These are phyloP conservation scores for Lasiosphaeria ovina DNA, from an alignment of 495 filamentous ascomycete genomes.

Conservation along the genomic window DNA sequence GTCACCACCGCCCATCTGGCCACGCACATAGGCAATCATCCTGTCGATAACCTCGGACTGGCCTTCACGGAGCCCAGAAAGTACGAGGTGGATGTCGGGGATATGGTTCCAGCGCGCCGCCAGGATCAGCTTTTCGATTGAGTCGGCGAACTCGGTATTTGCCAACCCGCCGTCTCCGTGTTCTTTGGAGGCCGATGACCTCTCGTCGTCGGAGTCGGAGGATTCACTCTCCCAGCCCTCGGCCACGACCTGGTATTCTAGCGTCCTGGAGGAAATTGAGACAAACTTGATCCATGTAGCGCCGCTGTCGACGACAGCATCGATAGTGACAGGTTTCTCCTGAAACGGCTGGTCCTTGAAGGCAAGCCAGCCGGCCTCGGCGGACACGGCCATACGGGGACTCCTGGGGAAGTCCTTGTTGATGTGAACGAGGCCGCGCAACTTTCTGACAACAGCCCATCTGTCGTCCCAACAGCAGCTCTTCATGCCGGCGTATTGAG, in stretches of 20 bases:
- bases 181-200: background rate
- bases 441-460: conserved; percentile 33
- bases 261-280: conserved; percentile 24
- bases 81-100: conserved; percentile 27
- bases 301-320: conserved; percentile 34
- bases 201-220: conserved; percentile 1
- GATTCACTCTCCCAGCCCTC: conserved; percentile 32
- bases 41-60: conserved; percentile 26
- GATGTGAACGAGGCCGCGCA: conserved; percentile 27
- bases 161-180: conserved; percentile 16
- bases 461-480: conserved; percentile 32
- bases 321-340: conserved; percentile 25
- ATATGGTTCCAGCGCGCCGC: conserved; percentile 37
- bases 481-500: conserved; percentile 29
- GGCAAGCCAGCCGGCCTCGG: conserved; percentile 23
- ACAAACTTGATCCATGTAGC: conserved; percentile 36
- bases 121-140: conserved; percentile 26
- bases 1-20: conserved; percentile 18
- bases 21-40: conserved; percentile 24
- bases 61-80: conserved; percentile 27
- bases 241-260: conserved; percentile 31
- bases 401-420: conserved; percentile 34
- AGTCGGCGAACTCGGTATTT: conserved; percentile 30
- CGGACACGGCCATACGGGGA: conserved; percentile 21
- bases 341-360: conserved; percentile 29